Conservation (phyloP, 805 yeast species). For the Hanseniaspora vineae region DNA sequence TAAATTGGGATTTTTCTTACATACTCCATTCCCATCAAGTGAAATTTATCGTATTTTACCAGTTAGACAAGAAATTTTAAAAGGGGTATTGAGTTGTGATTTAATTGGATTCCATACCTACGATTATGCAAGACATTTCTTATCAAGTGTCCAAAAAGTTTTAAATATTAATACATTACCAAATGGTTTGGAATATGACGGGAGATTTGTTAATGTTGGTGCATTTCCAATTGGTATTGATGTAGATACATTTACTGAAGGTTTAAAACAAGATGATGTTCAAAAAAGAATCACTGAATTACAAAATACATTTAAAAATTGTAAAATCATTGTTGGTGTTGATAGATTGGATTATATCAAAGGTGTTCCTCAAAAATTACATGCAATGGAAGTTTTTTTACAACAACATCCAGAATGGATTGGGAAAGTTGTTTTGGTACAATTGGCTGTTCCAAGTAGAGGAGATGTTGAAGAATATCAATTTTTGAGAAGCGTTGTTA, state of each 20-base stretch:
- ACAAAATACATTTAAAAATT: slow-evolving; percentile 53
- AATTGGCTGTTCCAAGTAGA: slow-evolving; percentile 94
- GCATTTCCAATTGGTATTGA: slow-evolving; percentile 99
- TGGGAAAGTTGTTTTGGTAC: slow-evolving; percentile 90
- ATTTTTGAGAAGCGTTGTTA: slow-evolving; percentile 81
- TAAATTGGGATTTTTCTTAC: slow-evolving; percentile 84
- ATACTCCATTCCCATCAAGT: slow-evolving; percentile 95
- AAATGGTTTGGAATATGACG: slow-evolving; percentile 71
- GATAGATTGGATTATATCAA: slow-evolving; percentile 94
- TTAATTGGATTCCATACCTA: slow-evolving; percentile 97
- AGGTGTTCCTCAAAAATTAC: slow-evolving; percentile 95
- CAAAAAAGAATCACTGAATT: slow-evolving; percentile 51
- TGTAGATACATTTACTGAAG: slow-evolving; percentile 78
- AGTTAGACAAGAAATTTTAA: slow-evolving; percentile 81
- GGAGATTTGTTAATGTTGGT: slow-evolving; percentile 72
- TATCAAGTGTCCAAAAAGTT: slow-evolving; percentile 78
- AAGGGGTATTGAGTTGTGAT: slow-evolving; percentile 89
- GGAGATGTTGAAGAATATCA: slow-evolving; percentile 98
- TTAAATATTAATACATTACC: slow-evolving; percentile 76
- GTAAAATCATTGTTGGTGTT: slow-evolving; percentile 88
- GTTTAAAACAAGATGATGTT: slow-evolving; percentile 52
- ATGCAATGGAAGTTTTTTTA: slow-evolving; percentile 87
- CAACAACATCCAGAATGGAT: slow-evolving; percentile 96
- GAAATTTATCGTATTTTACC: slow-evolving; percentile 94
- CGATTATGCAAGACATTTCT: slow-evolving; percentile 93